Percentiles rank a stretch among this genome's conserved stretches.
These are phyloP conservation scores for Solanum sejunctum DNA, from an alignment of 257 asterid species.

Conservation along the genomic window DNA sequence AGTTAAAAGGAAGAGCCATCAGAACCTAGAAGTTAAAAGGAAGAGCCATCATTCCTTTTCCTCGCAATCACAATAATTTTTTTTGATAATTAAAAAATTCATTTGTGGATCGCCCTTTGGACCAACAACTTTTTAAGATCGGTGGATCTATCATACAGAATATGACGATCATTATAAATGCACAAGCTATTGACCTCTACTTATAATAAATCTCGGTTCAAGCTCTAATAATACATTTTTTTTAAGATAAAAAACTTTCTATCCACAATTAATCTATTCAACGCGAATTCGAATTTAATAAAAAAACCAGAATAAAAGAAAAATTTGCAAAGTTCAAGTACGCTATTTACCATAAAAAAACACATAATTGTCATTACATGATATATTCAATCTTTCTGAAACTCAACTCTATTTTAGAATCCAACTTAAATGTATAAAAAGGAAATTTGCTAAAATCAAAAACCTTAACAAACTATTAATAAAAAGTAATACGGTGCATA, in stretches of 20 bases:
- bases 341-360: background rate
- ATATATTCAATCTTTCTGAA: background rate
- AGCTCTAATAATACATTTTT: no score
- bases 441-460: background rate
- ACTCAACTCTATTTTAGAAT: background rate
- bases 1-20: background rate
- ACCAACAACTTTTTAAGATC: no score
- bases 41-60: background rate
- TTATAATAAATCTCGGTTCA: no score
- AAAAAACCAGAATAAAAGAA: background rate
- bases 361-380: background rate
- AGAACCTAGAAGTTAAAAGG: background rate
- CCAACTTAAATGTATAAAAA: background rate
- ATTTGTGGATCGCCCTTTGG: accelerated
- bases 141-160: no score
- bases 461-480: background rate
- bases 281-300: no score
- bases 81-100: no score
- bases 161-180: no score
- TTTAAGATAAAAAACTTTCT: no score
- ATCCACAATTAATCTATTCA: no score
- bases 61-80: no score
- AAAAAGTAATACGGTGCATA: background rate
- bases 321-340: background rate
- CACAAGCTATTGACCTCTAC: no score